A percentile compares a stretch with the other conserved stretches of the same genome.
phyloP scores from a whole-genome alignment of 768 basidiomycete genomes.

The Sporobolomyces phaffii region DNA sequence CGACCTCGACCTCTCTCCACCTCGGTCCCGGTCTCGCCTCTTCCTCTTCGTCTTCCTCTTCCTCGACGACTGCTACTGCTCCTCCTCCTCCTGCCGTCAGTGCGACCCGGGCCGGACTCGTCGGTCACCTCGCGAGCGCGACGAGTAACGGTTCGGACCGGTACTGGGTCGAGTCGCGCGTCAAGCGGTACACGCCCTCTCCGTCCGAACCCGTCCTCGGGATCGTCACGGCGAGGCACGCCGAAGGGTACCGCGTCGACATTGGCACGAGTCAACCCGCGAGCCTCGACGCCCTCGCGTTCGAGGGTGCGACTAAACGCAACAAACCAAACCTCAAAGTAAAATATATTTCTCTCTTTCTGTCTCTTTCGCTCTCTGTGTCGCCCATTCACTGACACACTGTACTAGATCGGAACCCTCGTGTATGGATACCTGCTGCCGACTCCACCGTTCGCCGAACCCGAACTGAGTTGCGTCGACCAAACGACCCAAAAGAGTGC shows the following conservation, averaged over 20 bases:
- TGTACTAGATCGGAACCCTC: constrained; percentile 69
- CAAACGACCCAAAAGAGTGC: constrained; percentile 85
- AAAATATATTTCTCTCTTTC: constrained; percentile 10
- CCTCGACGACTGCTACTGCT: constrained; percentile 7
- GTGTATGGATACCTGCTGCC: constrained; percentile 88
- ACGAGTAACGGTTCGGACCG: not conserved
- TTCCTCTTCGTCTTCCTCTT: not conserved
- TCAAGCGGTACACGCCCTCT: constrained; percentile 18
- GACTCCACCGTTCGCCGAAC: constrained; percentile 96
- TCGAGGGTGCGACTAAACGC: constrained; percentile 91
- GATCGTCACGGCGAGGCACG: constrained; percentile 66
- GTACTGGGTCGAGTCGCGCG: not conserved
- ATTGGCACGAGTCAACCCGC: constrained; percentile 84
- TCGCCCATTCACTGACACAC: not conserved
- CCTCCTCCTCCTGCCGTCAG: not conserved
- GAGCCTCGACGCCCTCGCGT: constrained; percentile 78
- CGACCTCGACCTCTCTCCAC: not conserved
- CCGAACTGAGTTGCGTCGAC: constrained; percentile 93
- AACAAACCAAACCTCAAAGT: constrained; percentile 92
- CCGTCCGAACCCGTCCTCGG: constrained; percentile 73
- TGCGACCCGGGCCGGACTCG: not conserved
- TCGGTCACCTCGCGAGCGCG: not conserved
- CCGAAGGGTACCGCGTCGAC: constrained; percentile 89
- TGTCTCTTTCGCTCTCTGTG: constrained; percentile 18
- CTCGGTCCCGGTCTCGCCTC: not conserved